phyloP scores from a whole-genome alignment of 805 yeast genomes.

The Starmerella cellae region DNA sequence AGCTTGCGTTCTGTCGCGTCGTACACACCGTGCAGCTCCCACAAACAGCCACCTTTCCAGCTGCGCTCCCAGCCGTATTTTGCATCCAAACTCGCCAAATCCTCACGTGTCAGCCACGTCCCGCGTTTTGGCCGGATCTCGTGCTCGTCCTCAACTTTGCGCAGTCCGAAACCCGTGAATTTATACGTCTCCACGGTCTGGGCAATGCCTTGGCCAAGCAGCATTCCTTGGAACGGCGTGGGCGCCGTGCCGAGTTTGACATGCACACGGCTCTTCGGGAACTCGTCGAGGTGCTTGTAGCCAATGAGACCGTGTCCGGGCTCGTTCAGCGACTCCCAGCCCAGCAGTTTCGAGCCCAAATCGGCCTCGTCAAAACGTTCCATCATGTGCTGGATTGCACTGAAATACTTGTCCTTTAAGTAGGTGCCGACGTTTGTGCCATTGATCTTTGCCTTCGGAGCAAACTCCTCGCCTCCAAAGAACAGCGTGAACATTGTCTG shows the following conservation, averaged over 20 bases:
- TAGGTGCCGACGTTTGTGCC: slow-evolving; percentile 67
- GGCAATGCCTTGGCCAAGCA: slow-evolving; percentile 65
- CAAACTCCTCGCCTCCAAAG: slow-evolving; percentile 61
- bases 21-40: slow-evolving; percentile 77
- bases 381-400: slow-evolving; percentile 41
- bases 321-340: slow-evolving; percentile 74
- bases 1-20: slow-evolving; percentile 30
- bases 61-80: slow-evolving; percentile 61
- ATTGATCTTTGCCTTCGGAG: slow-evolving; percentile 61
- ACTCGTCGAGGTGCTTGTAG: slow-evolving; percentile 35
- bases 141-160: slow-evolving; percentile 41
- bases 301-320: slow-evolving; percentile 71
- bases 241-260: slow-evolving; percentile 73
- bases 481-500: slow-evolving; percentile 80
- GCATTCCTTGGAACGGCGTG: slow-evolving; percentile 58
- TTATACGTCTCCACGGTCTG: slow-evolving; percentile 56
- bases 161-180: slow-evolving; percentile 64
- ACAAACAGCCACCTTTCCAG: slow-evolving; percentile 76
- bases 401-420: slow-evolving; percentile 49
- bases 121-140: slow-evolving; percentile 53
- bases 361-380: slow-evolving; percentile 28
- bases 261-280: slow-evolving; percentile 26
- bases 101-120: slow-evolving; percentile 46
- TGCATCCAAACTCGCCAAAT: slow-evolving; percentile 36
- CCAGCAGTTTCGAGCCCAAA: slow-evolving; percentile 38